A percentile compares a stretch with the other conserved stretches of the same genome.
These are phyloP conservation scores for Leccinum obscurum DNA, from an alignment of 768 basidiomycete genomes.

Conservation along the genomic window DNA sequence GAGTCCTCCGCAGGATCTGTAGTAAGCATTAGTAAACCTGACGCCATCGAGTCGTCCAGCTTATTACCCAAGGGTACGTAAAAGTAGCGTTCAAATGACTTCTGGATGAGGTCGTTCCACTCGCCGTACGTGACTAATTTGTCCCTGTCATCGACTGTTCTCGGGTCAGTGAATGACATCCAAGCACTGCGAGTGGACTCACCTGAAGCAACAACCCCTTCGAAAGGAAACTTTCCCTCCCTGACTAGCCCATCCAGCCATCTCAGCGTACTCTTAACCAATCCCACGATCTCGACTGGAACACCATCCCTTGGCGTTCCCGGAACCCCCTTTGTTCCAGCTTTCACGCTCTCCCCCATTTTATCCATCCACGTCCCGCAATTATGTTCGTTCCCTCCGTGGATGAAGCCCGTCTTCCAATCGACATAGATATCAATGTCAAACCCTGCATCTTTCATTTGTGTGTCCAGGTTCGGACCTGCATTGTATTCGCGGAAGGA, in stretches of 20 bases:
- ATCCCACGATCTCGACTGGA: conserved; percentile 92
- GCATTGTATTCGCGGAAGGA: conserved; percentile 96
- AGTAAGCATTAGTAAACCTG: conserved; percentile 4
- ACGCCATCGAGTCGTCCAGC: not conserved
- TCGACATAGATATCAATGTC: conserved; percentile 93
- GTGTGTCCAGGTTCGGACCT: conserved; percentile 94
- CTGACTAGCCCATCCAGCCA: conserved; percentile 77
- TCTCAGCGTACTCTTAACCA: conserved; percentile 88
- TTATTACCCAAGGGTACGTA: conserved; percentile 76
- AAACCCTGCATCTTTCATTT: conserved; percentile 93
- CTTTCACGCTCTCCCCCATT: conserved; percentile 92
- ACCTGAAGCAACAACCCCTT: conserved; percentile 83
- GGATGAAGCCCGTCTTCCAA: conserved; percentile 89
- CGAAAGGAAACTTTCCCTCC: conserved; percentile 79
- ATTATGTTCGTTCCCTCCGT: conserved; percentile 82
- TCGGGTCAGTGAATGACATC: conserved; percentile 1
- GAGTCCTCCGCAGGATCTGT: conserved; percentile 71
- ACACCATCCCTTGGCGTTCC: conserved; percentile 96
- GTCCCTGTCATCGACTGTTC: conserved; percentile 65
- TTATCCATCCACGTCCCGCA: conserved; percentile 99
- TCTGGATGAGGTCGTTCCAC: conserved; percentile 84
- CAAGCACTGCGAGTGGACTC: conserved; percentile 32
- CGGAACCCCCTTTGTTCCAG: conserved; percentile 93
- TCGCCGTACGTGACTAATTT: conserved; percentile 82
- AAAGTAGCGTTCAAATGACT: conserved; percentile 87